These are phyloP conservation scores for Zelonia costaricensis DNA, from an alignment of 208 protist species.

Conservation along the genomic window DNA sequence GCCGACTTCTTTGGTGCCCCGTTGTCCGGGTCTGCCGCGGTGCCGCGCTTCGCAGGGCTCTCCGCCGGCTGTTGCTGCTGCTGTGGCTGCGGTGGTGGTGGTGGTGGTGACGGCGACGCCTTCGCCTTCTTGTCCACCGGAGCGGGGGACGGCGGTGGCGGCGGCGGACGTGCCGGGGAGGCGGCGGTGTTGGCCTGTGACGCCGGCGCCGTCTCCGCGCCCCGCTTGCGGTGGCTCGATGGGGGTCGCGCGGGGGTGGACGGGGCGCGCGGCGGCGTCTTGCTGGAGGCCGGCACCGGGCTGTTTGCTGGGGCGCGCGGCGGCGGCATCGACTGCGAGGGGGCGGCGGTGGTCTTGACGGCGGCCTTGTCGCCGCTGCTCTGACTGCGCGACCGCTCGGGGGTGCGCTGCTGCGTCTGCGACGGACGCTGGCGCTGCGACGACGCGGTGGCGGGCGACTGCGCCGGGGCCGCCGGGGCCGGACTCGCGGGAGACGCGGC, in stretches of 20 bases:
- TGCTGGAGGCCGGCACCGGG: slow-evolving; percentile 4
- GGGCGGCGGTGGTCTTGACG: slow-evolving; percentile 1
- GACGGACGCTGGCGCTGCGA: slow-evolving; percentile 1
- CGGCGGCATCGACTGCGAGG: slow-evolving; percentile 9
- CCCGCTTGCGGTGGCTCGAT: not conserved
- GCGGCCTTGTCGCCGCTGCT: not conserved
- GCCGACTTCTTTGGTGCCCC: no score
- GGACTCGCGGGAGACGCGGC: not conserved
- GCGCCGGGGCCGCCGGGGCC: not conserved
- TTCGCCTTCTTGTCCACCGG: not conserved
- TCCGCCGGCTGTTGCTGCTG: not conserved
- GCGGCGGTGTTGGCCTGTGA: not conserved
- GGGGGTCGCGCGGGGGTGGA: not conserved
- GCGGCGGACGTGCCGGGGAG: slow-evolving; percentile 12
- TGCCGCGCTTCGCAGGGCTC: not conserved
- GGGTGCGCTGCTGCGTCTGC: not conserved
- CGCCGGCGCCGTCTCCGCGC: not conserved
- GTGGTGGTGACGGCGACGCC: no score
- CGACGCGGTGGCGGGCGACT: not conserved
- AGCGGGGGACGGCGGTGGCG: slow-evolving; percentile 20
- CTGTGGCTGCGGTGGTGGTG: no score
- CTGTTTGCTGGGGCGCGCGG: slow-evolving; percentile 13
- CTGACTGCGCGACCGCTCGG: slow-evolving; percentile 3
- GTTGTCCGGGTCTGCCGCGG: no score
- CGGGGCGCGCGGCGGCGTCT: slow-evolving; percentile 4